Evolutionary conservation across 2,329 filamentous ascomycete species (phyloP), one percentile per base, ranked within the genome.

Genomic region (Xylaria sp.): DNA sequence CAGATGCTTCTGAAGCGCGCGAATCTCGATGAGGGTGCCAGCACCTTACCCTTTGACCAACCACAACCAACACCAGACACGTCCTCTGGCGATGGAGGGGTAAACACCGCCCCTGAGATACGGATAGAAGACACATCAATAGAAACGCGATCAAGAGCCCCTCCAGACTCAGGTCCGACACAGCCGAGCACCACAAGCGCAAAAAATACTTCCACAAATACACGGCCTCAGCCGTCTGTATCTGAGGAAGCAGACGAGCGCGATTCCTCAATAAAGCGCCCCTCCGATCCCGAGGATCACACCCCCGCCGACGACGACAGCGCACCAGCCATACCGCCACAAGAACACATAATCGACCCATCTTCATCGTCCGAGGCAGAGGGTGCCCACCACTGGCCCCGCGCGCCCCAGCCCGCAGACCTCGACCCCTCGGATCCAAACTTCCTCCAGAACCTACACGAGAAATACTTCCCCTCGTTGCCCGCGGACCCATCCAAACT

Each of bases 391-490:
- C 91, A 93, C 80, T 93, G 90, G 79, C 90, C 90, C 10, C 80
- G 79, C n/a, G 82, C 80, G 1, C 83, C 79, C 10, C 77, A 76
- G 48, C 79, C 86, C 6, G 91, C 92, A 12, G 90, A 93, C 67
- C 90, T 98, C 70, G 93, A 98, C 78, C 94, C 94, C 0, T 84
- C 88, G 43, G 93, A 94, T 67, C 91, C 93, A 0, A 85, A 93
- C 76, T 98, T 98, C 82, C 89, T 98, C 66, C 81, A 88, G 55
- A 91, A 93, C 65, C 88, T 99, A 6, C 94, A 97, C 83, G 82
- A 89, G 25, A 97, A 97, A 80, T 99, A 97, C 86, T 99, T 97
- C 80, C 94, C 96, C 13, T 88, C 90, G 70, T 90, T 97, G 0
- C 89, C 94, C 1, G 89, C 94, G 63, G 93, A 97, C 79, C 94